These are phyloP conservation scores for Sporobolomyces phaffii DNA, from an alignment of 768 basidiomycete genomes.

Conservation along the genomic window DNA sequence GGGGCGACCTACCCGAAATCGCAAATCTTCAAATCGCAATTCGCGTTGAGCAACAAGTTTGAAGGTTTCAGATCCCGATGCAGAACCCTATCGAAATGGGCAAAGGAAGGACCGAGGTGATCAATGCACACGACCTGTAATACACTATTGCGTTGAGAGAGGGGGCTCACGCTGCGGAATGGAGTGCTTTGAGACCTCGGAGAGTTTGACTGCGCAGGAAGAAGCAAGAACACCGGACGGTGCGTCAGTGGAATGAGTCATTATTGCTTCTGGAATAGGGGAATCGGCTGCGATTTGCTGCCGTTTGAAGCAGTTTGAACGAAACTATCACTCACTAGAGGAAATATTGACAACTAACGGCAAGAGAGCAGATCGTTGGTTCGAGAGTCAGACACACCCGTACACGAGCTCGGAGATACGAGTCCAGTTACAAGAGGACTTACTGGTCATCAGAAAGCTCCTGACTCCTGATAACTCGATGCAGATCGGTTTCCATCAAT, in stretches of 20 bases:
- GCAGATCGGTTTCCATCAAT: conserved; percentile 55
- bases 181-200: conserved; percentile 88
- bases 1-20: conserved; percentile 81
- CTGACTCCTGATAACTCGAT: conserved; percentile 90
- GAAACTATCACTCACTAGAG: no score
- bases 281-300: no score
- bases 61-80: conserved; percentile 62
- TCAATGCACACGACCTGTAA: no score
- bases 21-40: conserved; percentile 48
- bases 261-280: no score
- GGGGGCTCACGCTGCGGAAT: conserved; percentile 64
- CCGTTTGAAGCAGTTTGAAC: no score
- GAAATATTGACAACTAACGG: conserved; percentile 41
- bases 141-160: no score
- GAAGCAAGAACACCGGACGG: neutral
- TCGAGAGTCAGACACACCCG: no score
- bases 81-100: conserved; percentile 54
- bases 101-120: no score
- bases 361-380: conserved; percentile 54
- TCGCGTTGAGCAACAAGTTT: conserved; percentile 89
- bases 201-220: conserved; percentile 60
- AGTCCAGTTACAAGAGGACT: no score
- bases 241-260: no score
- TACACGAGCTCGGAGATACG: no score
- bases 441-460: conserved; percentile 92